Percentiles rank a stretch among this genome's conserved stretches.
Evolutionary conservation across 768 basidiomycete genomes (phyloP).

Genomic region (Phylloporus rhodoxanthus): DNA sequence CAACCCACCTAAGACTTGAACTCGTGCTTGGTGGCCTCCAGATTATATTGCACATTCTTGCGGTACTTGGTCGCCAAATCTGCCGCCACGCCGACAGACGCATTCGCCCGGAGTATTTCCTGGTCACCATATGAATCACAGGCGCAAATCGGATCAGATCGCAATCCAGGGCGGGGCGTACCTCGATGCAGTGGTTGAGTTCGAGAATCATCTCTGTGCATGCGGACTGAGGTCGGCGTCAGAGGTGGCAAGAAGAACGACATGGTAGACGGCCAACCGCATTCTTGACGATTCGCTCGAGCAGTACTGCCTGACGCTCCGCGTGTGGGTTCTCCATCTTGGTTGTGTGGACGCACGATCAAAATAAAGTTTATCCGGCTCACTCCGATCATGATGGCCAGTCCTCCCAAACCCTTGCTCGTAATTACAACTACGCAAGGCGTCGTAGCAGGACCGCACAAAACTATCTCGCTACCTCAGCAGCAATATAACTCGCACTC

Average conservation of each 20-base stretch:
- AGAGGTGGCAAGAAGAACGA: not conserved
- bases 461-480: not conserved
- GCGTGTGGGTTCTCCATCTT: conserved; percentile 94
- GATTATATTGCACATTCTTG: conserved; percentile 89
- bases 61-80: conserved; percentile 83
- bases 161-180: conserved; percentile 28
- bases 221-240: conserved; percentile 57
- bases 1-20: conserved; percentile 1
- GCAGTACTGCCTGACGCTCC: conserved; percentile 82
- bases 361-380: not conserved
- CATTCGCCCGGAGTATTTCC: conserved; percentile 78
- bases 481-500: conserved; percentile 3
- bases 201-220: conserved; percentile 89
- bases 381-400: not conserved
- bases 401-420: conserved; percentile 19
- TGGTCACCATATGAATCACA: conserved; percentile 22
- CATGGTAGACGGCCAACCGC: conserved; percentile 46
- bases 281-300: conserved; percentile 89
- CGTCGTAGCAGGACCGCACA: conserved; percentile 12
- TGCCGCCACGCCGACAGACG: conserved; percentile 72
- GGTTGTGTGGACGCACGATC: conserved; percentile 6
- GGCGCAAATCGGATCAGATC: not conserved
- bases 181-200: conserved; percentile 83
- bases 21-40: conserved; percentile 59
- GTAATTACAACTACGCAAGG: conserved; percentile 4